Evolutionary conservation across 2,329 filamentous ascomycete species (phyloP).

Genomic region (Pyricularia grisea): DNA sequence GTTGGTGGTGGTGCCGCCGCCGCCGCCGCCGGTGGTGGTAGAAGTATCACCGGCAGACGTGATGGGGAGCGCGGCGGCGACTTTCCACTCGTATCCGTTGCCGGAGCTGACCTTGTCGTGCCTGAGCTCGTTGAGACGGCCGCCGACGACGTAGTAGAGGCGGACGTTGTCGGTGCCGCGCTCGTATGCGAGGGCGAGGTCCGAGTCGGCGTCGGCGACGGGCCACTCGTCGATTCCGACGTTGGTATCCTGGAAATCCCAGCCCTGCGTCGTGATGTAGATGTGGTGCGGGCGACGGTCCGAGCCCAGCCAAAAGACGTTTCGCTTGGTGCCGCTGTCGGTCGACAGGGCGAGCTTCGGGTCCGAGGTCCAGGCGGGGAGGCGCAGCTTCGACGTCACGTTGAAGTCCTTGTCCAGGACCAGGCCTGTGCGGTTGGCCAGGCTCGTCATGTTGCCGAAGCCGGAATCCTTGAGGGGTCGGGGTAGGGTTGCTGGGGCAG

Average conservation of each 20-base stretch:
- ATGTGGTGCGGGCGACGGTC: conserved; percentile 21
- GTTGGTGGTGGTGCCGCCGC: not conserved
- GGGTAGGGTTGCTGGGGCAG: conserved; percentile 21
- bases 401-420: not conserved
- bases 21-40: not conserved
- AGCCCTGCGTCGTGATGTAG: conserved; percentile 30
- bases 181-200: conserved; percentile 2
- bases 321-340: conserved; percentile 5
- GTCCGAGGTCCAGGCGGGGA: conserved; percentile 18
- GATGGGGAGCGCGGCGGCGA: conserved; percentile 15
- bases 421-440: conserved; percentile 7
- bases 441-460: conserved; percentile 15
- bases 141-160: conserved; percentile 17
- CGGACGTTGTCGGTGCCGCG: conserved; percentile 4
- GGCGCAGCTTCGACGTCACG: conserved; percentile 7
- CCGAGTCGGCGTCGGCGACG: not conserved
- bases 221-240: conserved; percentile 20
- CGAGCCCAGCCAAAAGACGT: conserved; percentile 17
- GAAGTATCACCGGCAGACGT: conserved; percentile 9
- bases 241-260: conserved; percentile 30
- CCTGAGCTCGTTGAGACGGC: conserved; percentile 19
- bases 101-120: conserved; percentile 15
- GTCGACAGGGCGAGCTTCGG: conserved; percentile 10
- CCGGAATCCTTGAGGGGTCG: conserved; percentile 16
- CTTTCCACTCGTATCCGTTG: conserved; percentile 16